Evolutionary conservation across 768 basidiomycete genomes (phyloP).

Genomic region (Mrakia hoshinonis): DNA sequence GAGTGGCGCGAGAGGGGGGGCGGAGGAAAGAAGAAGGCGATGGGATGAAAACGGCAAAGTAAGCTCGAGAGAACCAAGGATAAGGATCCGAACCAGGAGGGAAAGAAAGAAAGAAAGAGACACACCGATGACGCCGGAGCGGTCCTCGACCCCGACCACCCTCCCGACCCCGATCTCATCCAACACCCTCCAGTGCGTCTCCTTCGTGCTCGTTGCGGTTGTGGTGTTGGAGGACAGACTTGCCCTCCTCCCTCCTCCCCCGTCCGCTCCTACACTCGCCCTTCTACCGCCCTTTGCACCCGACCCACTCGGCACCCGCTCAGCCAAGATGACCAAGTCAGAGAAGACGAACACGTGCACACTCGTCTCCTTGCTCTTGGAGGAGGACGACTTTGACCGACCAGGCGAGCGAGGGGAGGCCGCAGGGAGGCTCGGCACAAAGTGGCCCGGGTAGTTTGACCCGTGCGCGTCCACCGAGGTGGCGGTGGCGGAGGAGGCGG

Average conservation of each 20-base stretch:
- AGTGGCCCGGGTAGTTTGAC: neutral
- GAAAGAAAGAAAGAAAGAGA: no score
- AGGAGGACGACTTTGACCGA: neutral
- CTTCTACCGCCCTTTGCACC: conserved; percentile 28
- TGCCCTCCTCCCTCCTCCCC: conserved; percentile 23
- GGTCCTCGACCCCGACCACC: conserved; percentile 48
- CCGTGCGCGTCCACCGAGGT: conserved; percentile 1
- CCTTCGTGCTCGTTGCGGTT: conserved; percentile 10
- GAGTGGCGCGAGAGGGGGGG: neutral
- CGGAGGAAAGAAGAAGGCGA: neutral
- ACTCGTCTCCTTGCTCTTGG: conserved; percentile 26
- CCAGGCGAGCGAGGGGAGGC: no score
- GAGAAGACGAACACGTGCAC: conserved; percentile 54
- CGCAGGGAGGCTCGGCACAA: neutral
- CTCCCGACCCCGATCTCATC: conserved; percentile 47
- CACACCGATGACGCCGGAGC: conserved; percentile 39
- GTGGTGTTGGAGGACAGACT: no score
- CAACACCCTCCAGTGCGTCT: conserved; percentile 45
- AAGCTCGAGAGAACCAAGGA: no score
- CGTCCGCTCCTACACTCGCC: conserved; percentile 33
- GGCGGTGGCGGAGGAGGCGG: neutral
- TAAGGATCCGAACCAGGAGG: no score
- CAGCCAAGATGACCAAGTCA: conserved; percentile 59
- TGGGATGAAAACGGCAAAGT: no score
- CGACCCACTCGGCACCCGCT: conserved; percentile 32